Base-by-base conservation (phyloP, 768 basidiomycete genomes). In the Piloderma croceum region DNA sequence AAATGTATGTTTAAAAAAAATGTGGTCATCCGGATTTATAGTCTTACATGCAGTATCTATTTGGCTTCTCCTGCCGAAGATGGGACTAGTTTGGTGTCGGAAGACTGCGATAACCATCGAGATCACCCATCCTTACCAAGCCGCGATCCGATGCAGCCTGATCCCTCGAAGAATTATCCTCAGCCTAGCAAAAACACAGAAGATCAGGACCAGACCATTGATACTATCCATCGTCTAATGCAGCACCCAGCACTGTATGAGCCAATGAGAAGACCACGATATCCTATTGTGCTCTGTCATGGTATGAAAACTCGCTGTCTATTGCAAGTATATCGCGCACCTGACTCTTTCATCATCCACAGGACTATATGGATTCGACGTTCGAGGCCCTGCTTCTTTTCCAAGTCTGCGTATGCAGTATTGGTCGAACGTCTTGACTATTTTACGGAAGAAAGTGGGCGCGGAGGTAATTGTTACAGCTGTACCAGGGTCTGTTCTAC, bases 291-390 rank as follows among this genome's bases (percentile, higher is more conserved):
- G 3, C 73, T 98, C n/a, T 96, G 90, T 56, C 94, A 99, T 64
- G 94, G 93, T 90, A 52, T 51, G 76, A 59, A 42, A 15, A 50
- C 34, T 36, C 38, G 24, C 31, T 36, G 27, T 15, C 10, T 15
- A 15, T 29, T 29, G 10, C 15, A 15, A 29, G 27, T 13, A 12
- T 5, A 32, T 23, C 24, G 18, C 6, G 27, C 27, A 29, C 27
- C 27, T 15, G 27, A 15, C 24, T 24, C 31, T 10, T 49, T 47
- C 43, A 48, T 33, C 18, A 19, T 4, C 31, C 24, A 9, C 52
- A 89, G 91, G 94, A 15, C 68, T 98, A 2, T 97, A 99, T 53
- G 94, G 94, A 5, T 99, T 96, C 56, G 92, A 94, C 52, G 83
- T 90, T 0, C 78, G 84, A 23, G 91, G 91, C 1, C 90, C 90